Evolutionary conservation across 2,329 filamentous ascomycete genomes (phyloP).

Genomic region (Coniochaeta ligniaria): DNA sequence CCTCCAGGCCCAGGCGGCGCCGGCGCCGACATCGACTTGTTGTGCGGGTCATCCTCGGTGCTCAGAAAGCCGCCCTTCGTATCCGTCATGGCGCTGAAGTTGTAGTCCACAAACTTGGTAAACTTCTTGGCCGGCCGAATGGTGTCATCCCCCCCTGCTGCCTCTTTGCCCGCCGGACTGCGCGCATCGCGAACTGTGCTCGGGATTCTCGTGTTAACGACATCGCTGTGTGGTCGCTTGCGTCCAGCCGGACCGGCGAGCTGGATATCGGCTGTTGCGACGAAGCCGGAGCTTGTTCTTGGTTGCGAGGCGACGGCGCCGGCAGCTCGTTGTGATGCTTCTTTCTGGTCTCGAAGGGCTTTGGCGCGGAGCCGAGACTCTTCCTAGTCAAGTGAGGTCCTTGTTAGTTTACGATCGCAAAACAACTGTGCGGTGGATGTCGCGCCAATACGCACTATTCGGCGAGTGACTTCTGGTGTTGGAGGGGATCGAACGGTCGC

Average conservation of each 20-base stretch:
- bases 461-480: conserved; percentile 46
- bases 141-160: conserved; percentile 28
- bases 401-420: neutral
- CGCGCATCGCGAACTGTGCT: conserved; percentile 65
- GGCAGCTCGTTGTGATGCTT: conserved; percentile 50
- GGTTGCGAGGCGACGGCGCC: conserved; percentile 29
- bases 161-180: conserved; percentile 22
- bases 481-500: conserved; percentile 31
- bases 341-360: conserved; percentile 68
- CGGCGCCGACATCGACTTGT: conserved; percentile 57
- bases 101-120: conserved; percentile 92
- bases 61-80: conserved; percentile 94
- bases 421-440: neutral
- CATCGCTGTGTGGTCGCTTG: conserved; percentile 65
- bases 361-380: conserved; percentile 83
- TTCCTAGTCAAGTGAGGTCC: conserved; percentile 48
- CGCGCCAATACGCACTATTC: conserved; percentile 38
- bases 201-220: conserved; percentile 45
- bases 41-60: conserved; percentile 85
- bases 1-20: conserved; percentile 25
- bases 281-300: conserved; percentile 60
- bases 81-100: conserved; percentile 96
- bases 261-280: conserved; percentile 59
- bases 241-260: conserved; percentile 42
- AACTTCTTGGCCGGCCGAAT: conserved; percentile 77